These are phyloP conservation scores for Aureobasidium lini DNA, from an alignment of 2,329 filamentous ascomycete species.

Conservation along the genomic window DNA sequence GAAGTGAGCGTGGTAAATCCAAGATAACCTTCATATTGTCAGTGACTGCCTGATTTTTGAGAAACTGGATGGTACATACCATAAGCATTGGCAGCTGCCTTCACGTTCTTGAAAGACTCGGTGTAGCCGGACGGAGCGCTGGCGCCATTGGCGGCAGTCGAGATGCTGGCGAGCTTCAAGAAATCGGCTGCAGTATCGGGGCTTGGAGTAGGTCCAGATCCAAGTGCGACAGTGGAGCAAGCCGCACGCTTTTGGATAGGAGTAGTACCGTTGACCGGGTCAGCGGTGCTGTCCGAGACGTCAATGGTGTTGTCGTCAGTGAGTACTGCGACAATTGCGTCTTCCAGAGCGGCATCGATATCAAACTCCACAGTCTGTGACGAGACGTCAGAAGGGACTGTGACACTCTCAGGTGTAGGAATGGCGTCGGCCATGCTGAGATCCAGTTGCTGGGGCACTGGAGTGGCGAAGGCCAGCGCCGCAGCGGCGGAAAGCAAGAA, in stretches of 20 bases:
- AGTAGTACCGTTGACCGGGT: background rate
- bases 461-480: slow-evolving; percentile 4
- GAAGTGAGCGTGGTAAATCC: slow-evolving; percentile 23
- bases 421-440: slow-evolving; percentile 15
- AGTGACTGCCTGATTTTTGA: background rate
- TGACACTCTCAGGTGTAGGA: slow-evolving; percentile 5
- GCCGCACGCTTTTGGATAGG: background rate
- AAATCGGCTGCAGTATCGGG: slow-evolving; percentile 31
- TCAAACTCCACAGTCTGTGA: slow-evolving; percentile 12
- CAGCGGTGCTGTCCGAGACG: slow-evolving; percentile 4
- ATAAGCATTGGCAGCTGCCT: slow-evolving; percentile 13
- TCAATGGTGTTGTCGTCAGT: background rate
- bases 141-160: slow-evolving; percentile 21
- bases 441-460: slow-evolving; percentile 16
- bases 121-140: slow-evolving; percentile 23
- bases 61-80: background rate
- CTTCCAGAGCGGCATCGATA: slow-evolving; percentile 6
- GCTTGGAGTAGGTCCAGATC: slow-evolving; percentile 18
- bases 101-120: slow-evolving; percentile 22
- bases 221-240: slow-evolving; percentile 5
- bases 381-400: slow-evolving; percentile 6
- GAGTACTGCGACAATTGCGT: slow-evolving; percentile 2
- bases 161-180: slow-evolving; percentile 11
- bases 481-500: slow-evolving; percentile 3
- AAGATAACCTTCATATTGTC: slow-evolving; percentile 20